Evolutionary conservation across 257 asterid genomes (phyloP), one percentile per base, ranked within the genome.

Genomic region (Solanum chaucha): DNA sequence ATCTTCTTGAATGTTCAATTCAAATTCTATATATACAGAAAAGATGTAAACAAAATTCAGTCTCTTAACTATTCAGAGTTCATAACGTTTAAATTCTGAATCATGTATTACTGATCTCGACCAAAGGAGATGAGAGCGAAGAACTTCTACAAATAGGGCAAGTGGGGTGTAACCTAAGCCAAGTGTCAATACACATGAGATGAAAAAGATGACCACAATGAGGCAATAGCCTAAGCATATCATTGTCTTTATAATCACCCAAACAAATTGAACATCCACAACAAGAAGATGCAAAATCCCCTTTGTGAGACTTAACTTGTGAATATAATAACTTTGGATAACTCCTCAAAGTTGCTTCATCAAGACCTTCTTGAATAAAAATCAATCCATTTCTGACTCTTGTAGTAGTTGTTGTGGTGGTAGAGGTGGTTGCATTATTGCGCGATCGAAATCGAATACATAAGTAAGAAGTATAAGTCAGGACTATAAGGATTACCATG

Each of bases 81-180:
- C 8, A 11, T 2, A 75, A n/a, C 12, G 0, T n/a, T 12, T 40
- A 40, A 75, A 75, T n/a, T 75, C 0, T 12, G 22, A 12, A 75
- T 68, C 40, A 68, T 40, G 34, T 40, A 17, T 40, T 17, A 40
- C 8, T 34, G 0, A 59, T 32, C 41, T 61, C 28, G 30, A 44
- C 77, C 5, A 83, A 71, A 70, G 89, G 88, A 65, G 88, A 59
- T 7, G 78, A 36, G 10, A n/a, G 46, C 3, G 94, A 90, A 13
- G 94, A 93, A 75, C 85, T 90, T 70, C 96, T 88, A 68, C 98
- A 95, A 72, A 93, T 86, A 32, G 98, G 98, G n/a, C 97, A 95
- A 19, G 93, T 88, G 6, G 93, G 88, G 26, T 90, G 90, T 5
- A 87, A 85, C 87, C 88, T 90, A 2, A 94, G 91, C 97, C 98